Evolutionary conservation across 2,329 filamentous ascomycete species (phyloP), one percentile per base, ranked within the genome.

Genomic region (Cordyceps fumosorosea): DNA sequence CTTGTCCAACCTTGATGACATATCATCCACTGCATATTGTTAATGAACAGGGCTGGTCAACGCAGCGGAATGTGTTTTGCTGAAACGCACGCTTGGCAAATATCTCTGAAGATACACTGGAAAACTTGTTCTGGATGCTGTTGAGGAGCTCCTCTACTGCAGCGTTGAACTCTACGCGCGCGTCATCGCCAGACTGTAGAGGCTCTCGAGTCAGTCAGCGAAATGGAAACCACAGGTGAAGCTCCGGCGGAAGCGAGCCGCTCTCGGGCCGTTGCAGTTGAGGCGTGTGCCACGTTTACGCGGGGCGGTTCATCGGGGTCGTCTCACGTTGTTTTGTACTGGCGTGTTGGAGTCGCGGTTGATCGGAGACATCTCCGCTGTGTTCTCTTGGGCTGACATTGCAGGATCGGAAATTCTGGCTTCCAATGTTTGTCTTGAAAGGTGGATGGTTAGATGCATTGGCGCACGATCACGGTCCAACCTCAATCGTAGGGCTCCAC

Each of bases 131-230:
- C 57, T 90, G 90, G 0, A 97, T 78, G 52, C 91, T 88, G 71
- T 93, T 91, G 4, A 97, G 79, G 3, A 97, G 82, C 47, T 96
- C 91, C 68, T 97, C 93, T 1, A 97, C 88, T 1, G 92, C 90
- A 4, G 85, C 85, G 2, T 87, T 87, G 62, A 96, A 83, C 71
- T 93, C 89, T 50, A 83, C 80, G 8, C 80, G 81, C 53, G 79
- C 76, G 51, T 82, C 78, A 24, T 83, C 80, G 10, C 51, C 44
- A 34, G 59, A 51, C 59, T 62, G 48, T 55, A 5, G 14, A 55
- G 18, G 2, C 24, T 34, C 26, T 55, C 5, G 20, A 40, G n/a
- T 29, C 26, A 16, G 51, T 50, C 26, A 61, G 58, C 4, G 22
- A 60, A 34, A 14, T n/a, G n/a, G 14, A 51, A 37, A 5, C 24